Evolutionary conservation across 192 early-diverging fungal genomes (phyloP).

Genomic region (Coemansia sp.): DNA sequence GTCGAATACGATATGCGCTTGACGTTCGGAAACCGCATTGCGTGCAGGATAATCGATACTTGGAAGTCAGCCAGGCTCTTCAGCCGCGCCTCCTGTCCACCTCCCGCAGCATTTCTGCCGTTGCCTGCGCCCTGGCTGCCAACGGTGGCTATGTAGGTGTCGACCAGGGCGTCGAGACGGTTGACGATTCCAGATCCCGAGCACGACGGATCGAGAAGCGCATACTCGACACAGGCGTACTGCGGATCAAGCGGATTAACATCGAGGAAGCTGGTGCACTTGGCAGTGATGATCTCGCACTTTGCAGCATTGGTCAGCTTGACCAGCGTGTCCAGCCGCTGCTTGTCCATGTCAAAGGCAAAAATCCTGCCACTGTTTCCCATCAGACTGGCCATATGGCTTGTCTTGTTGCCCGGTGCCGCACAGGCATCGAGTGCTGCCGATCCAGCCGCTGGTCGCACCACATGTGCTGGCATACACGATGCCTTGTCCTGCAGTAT

Average conservation of each 20-base stretch:
- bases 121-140: slow-evolving; percentile 10
- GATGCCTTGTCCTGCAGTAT: slow-evolving; percentile 96
- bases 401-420: slow-evolving; percentile 98
- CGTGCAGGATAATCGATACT: slow-evolving; percentile 74
- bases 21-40: slow-evolving; percentile 82
- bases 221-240: slow-evolving; percentile 78
- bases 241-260: slow-evolving; percentile 66
- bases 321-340: slow-evolving; percentile 72
- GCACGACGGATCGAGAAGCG: slow-evolving; percentile 94
- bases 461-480: slow-evolving; percentile 90
- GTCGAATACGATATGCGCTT: slow-evolving; percentile 92
- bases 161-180: slow-evolving; percentile 82
- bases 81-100: slow-evolving; percentile 56
- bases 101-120: background rate
- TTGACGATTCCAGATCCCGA: slow-evolving; percentile 94
- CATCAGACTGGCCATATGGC: slow-evolving; percentile 89
- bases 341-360: slow-evolving; percentile 87
- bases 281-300: slow-evolving; percentile 64
- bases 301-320: slow-evolving; percentile 75
- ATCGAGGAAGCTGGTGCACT: slow-evolving; percentile 72
- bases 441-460: slow-evolving; percentile 58
- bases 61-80: slow-evolving; percentile 86
- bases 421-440: slow-evolving; percentile 92
- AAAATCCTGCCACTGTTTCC: slow-evolving; percentile 81
- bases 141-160: slow-evolving; percentile 50